phyloP scores from a whole-genome alignment of 805 yeast genomes.

The Hanseniaspora nectarophila region DNA sequence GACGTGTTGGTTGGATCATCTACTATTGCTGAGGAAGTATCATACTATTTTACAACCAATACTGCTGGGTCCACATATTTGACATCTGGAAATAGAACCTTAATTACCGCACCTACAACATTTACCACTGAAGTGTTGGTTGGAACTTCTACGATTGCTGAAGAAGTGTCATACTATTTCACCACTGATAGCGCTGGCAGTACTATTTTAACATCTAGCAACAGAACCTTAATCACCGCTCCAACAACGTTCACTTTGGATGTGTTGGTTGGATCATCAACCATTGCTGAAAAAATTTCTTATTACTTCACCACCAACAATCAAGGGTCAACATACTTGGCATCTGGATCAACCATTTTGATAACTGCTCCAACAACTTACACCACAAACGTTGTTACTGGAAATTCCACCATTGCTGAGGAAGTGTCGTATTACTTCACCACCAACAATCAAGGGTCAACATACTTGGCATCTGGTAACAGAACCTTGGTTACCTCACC shows the following conservation, averaged over 20 bases:
- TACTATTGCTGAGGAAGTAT: background rate
- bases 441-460: too few relatives aligned
- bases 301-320: background rate
- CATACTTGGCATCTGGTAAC: too few relatives aligned
- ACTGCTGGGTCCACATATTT: background rate
- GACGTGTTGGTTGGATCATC: background rate
- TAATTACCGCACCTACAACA: background rate
- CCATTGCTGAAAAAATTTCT: background rate
- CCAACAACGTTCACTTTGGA: background rate
- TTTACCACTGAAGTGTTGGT: background rate
- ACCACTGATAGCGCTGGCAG: background rate
- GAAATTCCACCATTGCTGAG: too few relatives aligned
- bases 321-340: background rate
- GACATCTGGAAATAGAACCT: slow-evolving; percentile 23
- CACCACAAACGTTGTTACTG: too few relatives aligned
- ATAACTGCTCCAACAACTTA: background rate
- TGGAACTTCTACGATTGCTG: background rate
- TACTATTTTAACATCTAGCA: slow-evolving; percentile 24
- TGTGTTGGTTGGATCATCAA: background rate
- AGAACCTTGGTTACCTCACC: too few relatives aligned
- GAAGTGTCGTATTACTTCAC: too few relatives aligned
- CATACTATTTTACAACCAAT: background rate
- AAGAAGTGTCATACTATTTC: background rate
- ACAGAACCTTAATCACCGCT: background rate
- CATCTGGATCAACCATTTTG: slow-evolving; percentile 23